Conservation (phyloP, 371 early-diverging fungal species). For the Mortierella sp. region DNA sequence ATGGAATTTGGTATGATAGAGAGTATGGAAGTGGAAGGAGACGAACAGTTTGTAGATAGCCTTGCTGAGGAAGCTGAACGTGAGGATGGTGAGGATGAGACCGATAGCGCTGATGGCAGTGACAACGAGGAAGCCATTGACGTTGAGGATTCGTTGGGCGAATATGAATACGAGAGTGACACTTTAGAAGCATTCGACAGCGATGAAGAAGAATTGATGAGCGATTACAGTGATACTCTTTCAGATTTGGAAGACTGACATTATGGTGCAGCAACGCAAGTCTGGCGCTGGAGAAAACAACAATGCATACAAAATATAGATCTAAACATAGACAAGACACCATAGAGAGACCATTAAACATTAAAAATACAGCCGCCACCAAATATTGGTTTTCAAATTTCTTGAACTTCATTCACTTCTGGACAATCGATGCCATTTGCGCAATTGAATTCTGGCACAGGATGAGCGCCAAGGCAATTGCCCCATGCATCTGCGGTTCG, state of each 20-base stretch:
- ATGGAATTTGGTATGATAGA: conserved; percentile 9
- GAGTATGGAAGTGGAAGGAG: conserved; percentile 43
- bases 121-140: conserved; percentile 2
- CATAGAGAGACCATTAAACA: neutral
- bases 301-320: neutral
- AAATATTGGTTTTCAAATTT: neutral
- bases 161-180: neutral
- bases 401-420: neutral
- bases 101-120: neutral
- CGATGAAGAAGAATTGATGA: neutral
- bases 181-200: neutral
- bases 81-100: conserved; percentile 17
- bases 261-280: neutral
- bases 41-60: conserved; percentile 53
- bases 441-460: conserved; percentile 10
- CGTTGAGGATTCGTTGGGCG: neutral
- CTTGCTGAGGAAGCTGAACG: conserved; percentile 37
- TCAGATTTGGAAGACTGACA: neutral
- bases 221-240: neutral
- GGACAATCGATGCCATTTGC: neutral
- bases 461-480: conserved; percentile 15
- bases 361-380: neutral
- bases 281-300: neutral
- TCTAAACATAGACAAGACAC: neutral
- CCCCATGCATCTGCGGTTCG: conserved; percentile 41